These are phyloP conservation scores for Halophytophthora polymorphica DNA, from an alignment of 352 stramenopile genomes.

Conservation along the genomic window DNA sequence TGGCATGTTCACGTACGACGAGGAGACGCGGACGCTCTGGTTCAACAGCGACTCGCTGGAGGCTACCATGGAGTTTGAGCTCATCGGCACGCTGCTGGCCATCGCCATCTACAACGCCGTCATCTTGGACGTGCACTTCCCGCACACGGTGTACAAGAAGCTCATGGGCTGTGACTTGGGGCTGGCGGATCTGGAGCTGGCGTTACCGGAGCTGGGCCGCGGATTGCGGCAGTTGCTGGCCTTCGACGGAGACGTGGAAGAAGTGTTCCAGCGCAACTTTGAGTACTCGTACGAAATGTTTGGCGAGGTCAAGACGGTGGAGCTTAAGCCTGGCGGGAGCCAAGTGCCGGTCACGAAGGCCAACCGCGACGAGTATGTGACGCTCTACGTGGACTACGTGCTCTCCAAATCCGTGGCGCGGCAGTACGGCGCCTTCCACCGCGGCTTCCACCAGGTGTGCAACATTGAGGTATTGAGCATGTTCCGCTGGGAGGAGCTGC, in stretches of 20 bases:
- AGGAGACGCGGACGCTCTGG: slow-evolving; percentile 68
- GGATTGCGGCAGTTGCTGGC: slow-evolving; percentile 60
- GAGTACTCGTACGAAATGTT: slow-evolving; percentile 84
- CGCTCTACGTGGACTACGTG: slow-evolving; percentile 71
- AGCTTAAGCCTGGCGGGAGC: slow-evolving; percentile 61
- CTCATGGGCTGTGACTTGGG: slow-evolving; percentile 53
- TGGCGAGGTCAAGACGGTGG: slow-evolving; percentile 73
- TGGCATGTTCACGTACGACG: slow-evolving; percentile 79
- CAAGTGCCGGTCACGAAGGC: slow-evolving; percentile 57
- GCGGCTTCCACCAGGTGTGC: slow-evolving; percentile 73
- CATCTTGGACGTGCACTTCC: slow-evolving; percentile 81
- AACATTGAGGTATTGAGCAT: slow-evolving; percentile 69
- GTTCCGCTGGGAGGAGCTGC: slow-evolving; percentile 80
- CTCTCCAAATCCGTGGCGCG: slow-evolving; percentile 53
- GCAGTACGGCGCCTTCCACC: slow-evolving; percentile 74
- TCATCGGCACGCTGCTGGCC: slow-evolving; percentile 79
- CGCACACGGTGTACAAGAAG: slow-evolving; percentile 82
- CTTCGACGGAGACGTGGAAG: slow-evolving; percentile 71
- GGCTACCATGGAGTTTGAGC: slow-evolving; percentile 79
- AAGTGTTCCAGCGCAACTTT: slow-evolving; percentile 69
- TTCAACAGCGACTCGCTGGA: slow-evolving; percentile 85
- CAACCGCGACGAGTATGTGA: slow-evolving; percentile 73
- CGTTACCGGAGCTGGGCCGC: slow-evolving; percentile 55
- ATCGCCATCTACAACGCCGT: slow-evolving; percentile 86
- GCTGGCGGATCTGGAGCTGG: slow-evolving; percentile 55